phyloP scores from a whole-genome alignment of 2,329 filamentous ascomycete genomes.

The Fusarium sp. region DNA sequence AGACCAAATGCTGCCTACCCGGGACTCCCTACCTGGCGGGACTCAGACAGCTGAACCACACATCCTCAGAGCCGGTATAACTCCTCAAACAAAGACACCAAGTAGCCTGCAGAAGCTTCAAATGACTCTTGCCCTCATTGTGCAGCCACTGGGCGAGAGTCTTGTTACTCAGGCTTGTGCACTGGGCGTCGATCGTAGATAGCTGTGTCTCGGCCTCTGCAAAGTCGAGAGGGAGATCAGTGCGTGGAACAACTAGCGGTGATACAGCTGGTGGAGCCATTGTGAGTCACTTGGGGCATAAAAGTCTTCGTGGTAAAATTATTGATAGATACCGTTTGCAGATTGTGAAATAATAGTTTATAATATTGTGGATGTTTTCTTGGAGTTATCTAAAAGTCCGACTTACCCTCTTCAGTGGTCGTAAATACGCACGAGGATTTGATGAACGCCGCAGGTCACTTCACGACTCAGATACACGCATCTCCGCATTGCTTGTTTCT shows the following conservation, averaged over 20 bases:
- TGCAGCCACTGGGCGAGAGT: neutral
- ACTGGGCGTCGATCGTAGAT: neutral
- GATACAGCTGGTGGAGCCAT: conserved; percentile 6
- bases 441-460: too few species aligned
- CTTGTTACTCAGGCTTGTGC: neutral
- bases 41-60: neutral
- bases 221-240: neutral
- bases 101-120: neutral
- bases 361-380: neutral
- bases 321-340: neutral
- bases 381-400: neutral
- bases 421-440: too few species aligned
- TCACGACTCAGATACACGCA: neutral
- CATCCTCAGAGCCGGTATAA: conserved; percentile 12
- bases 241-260: neutral
- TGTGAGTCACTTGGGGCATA: too few species aligned
- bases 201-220: neutral
- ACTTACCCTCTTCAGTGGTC: neutral
- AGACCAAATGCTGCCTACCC: neutral
- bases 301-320: too few species aligned
- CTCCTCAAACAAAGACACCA: conserved; percentile 4
- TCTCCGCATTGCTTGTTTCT: neutral
- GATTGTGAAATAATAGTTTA: neutral
- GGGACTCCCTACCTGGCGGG: neutral
- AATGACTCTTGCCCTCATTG: neutral